These are phyloP conservation scores for Arxiozyma telluris DNA, from an alignment of 1,139 yeast genomes.

Conservation along the genomic window DNA sequence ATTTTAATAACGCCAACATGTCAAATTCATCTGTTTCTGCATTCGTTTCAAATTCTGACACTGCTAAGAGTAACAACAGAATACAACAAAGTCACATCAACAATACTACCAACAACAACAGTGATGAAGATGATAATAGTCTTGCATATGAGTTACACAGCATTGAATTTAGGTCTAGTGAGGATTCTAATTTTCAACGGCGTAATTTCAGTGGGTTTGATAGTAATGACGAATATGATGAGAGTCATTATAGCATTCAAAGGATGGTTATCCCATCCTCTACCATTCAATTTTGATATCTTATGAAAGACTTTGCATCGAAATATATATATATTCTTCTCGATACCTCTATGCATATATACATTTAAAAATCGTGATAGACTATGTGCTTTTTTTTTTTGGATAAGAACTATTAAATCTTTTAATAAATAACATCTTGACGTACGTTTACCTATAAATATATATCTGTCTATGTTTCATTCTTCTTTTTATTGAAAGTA, in stretches of 20 bases:
- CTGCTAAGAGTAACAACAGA: neutral
- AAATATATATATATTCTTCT: neutral
- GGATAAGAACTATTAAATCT: neutral
- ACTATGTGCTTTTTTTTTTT: too few relatives aligned
- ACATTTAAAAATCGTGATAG: neutral
- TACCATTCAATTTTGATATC: slow-evolving; percentile 18
- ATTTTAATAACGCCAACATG: neutral
- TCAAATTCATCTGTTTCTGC: neutral
- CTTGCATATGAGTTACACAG: slow-evolving; percentile 21
- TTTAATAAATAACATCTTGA: neutral
- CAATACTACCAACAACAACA: neutral
- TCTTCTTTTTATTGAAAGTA: neutral
- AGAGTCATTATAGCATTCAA: slow-evolving; percentile 10
- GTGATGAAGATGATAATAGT: neutral
- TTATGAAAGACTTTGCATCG: neutral
- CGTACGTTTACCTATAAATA: too few relatives aligned
- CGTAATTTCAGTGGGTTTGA: neutral
- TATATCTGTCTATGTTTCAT: neutral
- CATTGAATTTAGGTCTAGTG: slow-evolving; percentile 16
- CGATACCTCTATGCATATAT: neutral
- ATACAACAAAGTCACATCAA: neutral
- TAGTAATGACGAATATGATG: neutral
- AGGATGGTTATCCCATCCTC: slow-evolving; percentile 21
- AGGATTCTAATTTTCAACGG: slow-evolving; percentile 5
- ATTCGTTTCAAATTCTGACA: neutral